Conservation (phyloP, 2,329 filamentous ascomycete genomes). For the Microdochium trichocladiopsis region DNA sequence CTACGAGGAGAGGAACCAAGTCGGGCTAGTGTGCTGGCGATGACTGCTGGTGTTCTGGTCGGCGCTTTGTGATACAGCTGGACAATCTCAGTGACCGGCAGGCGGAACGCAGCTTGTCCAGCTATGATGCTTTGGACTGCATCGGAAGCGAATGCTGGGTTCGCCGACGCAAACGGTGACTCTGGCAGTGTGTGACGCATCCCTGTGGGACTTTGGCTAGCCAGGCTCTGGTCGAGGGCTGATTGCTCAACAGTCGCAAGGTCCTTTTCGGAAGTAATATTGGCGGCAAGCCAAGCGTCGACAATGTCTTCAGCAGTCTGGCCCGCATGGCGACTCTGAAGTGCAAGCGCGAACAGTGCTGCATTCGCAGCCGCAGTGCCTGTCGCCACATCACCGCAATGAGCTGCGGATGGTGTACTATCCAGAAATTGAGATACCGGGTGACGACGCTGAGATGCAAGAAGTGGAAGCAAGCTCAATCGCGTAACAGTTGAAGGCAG, state of each 20-base stretch:
- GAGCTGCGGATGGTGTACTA: background rate
- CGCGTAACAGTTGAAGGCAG: background rate
- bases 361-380: background rate
- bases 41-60: background rate
- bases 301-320: background rate
- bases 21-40: background rate
- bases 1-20: background rate
- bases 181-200: too few relatives aligned
- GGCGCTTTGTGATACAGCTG: background rate
- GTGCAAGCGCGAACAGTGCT: conserved; percentile 1
- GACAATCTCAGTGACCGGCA: background rate
- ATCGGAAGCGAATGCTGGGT: background rate
- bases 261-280: background rate
- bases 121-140: background rate
- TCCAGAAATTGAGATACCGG: background rate
- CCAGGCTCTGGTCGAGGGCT: background rate
- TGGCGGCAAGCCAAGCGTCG: conserved; percentile 1
- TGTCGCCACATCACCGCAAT: background rate
- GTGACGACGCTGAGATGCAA: background rate
- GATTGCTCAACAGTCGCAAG: background rate
- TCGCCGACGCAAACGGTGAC: too few relatives aligned
- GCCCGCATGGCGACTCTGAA: background rate
- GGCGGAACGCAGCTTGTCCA: background rate
- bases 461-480: conserved; percentile 1
- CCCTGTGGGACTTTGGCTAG: too few relatives aligned